Evolutionary conservation across 2,329 filamentous ascomycete genomes (phyloP), one percentile per base, ranked within the genome.

Genomic region (Fusarium beomiforme): DNA sequence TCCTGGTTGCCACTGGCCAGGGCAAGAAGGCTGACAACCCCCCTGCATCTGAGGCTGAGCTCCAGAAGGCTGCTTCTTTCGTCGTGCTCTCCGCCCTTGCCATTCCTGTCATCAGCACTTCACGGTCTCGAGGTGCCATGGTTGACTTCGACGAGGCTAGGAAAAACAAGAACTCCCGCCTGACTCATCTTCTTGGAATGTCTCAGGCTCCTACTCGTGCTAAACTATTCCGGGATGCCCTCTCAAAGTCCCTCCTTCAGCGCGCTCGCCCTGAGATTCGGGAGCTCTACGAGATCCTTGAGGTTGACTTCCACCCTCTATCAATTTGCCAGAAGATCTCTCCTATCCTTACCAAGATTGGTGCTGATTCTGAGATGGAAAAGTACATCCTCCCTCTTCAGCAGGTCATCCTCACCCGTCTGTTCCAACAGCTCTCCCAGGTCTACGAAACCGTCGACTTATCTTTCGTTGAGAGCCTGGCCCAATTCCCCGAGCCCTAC

Each of bases 321-420:
- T 98, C 95, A 39, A 99, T 99, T 80, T 98, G 96, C 90, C 92
- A 97, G 85, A 98, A 98, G 89, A 98, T 99, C 75, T 97, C 95
- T 16, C 96, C 96, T 56, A 98, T 99, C 76, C 86, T 99, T 63
- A 89, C 92, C 76, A 91, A 98, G 87, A 98, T 99, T 79, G 95
- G 95, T 72, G 91, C 91, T 67, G 95, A 99, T 79, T 87, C 93
- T 53, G 95, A 98, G 83, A 97, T 99, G 95, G 91, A 96, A 85
- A 96, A 96, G 85, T 99, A 99, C 81, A 93, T 99, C 70, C 85
- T 92, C 74, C 96, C 96, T 78, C 90, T 99, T 58, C 96, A 99
- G 86, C 96, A 99, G 85, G 96, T 99, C 79, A 99, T 99, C 74
- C 90, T 99, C 66, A 99, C 96, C 60, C 93, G 96, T 73, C 91